Evolutionary conservation across 306 rosid species (phyloP).

Genomic region (Senna siamea): DNA sequence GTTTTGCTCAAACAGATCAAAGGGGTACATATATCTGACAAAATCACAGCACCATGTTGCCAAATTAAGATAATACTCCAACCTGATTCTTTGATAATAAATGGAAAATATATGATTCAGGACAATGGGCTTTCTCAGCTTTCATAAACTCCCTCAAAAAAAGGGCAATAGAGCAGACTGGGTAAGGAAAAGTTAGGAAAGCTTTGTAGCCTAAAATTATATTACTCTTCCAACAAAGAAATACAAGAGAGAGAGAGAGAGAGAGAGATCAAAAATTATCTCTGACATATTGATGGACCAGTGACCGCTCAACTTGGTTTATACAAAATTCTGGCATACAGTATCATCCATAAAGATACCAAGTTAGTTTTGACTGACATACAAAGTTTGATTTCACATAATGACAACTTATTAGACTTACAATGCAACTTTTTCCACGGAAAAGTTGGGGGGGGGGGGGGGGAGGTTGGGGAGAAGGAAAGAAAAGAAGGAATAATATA

Average conservation of each 20-base stretch:
- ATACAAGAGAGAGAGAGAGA: no score
- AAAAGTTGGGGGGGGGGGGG: no score
- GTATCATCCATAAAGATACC: background rate
- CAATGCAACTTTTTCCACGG: no score
- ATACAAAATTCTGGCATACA: background rate
- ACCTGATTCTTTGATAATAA: background rate
- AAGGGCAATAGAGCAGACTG: background rate
- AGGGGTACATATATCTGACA: background rate
- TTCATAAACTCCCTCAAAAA: background rate
- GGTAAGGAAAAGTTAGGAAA: background rate
- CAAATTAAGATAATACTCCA: background rate
- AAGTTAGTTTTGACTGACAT: background rate
- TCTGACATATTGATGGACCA: conserved; percentile 8
- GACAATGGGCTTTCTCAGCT: background rate
- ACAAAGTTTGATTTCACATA: conserved; percentile 1
- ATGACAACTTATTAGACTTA: background rate
- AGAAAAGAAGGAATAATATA: no score
- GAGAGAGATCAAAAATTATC: background rate
- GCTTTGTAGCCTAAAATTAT: conserved; percentile 1
- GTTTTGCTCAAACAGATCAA: background rate
- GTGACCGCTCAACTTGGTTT: background rate
- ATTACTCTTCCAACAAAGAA: background rate
- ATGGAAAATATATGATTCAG: background rate
- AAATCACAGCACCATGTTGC: background rate
- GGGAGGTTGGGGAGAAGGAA: no score